Evolutionary conservation across 176 grass and related monocot genomes (phyloP), one percentile per base, ranked within the genome.

Genomic region (Poa annua): DNA sequence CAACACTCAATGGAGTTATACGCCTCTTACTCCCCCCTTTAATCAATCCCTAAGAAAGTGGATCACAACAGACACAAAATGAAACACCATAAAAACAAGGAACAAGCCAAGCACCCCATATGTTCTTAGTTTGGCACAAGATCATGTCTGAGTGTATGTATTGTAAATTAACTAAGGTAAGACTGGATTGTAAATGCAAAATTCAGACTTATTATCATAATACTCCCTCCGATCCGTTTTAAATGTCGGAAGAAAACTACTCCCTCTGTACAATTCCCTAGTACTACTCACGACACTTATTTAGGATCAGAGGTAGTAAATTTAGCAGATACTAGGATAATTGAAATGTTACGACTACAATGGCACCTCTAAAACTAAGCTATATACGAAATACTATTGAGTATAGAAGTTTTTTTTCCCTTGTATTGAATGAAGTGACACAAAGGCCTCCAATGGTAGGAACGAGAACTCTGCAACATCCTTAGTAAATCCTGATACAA

Each of bases 1-100:
- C 90, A 75, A 83, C 90, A 80, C 77, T 85, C 74, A 81, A 20
- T 82, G 90, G 90, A 53, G 92, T 82, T 4, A 75, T 80, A 21
- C 95, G 90, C 71, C 88, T 95, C 68, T 75, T 95, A 88, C 95
- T 98, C 9, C 95, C 92, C 26, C 92, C 95, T 95, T 88, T 94
- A 81, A 98, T 81, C 80, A 98, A 91, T 77, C 95, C 95, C 92
- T 95, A 76, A 35, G 80, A 53, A 79, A 81, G 44, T 41, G 20
- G 22, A 88, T 13, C 39, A 80, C 14, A 56, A 54, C 57, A 55
- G 55, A 10, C 4, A 68, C 14, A 48, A 36, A 44, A 56, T 32
- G 41, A 59, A 81, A 34, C 55, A 62, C 41, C 11, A 69, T 79
- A 12, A 67, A 50, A 67, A 4, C 81, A 80, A 60, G 24, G 45